Conservation (phyloP, 768 basidiomycete genomes). For the Strobilomyces echinocephalus region DNA sequence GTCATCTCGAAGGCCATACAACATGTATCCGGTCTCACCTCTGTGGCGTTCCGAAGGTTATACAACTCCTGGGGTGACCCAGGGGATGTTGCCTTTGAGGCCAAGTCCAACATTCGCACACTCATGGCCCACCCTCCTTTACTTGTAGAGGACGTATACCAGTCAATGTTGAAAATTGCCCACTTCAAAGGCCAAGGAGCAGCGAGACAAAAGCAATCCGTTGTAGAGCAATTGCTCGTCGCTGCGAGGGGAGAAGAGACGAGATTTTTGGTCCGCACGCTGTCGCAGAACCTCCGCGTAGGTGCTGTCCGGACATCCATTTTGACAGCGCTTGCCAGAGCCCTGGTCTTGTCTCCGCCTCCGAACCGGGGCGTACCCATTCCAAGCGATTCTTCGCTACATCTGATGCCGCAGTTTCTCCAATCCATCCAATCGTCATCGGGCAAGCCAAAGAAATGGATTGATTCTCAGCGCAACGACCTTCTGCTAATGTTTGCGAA, state of each 20-base stretch:
- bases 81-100: constrained; percentile 84
- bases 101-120: constrained; percentile 71
- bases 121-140: constrained; percentile 69
- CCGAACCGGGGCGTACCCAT: constrained; percentile 18
- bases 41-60: constrained; percentile 53
- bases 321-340: constrained; percentile 73
- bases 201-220: constrained; percentile 66
- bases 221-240: constrained; percentile 79
- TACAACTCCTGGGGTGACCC: constrained; percentile 77
- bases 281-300: constrained; percentile 75
- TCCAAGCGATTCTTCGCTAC: constrained; percentile 24
- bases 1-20: constrained; percentile 68
- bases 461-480: constrained; percentile 32
- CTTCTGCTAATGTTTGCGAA: constrained; percentile 40
- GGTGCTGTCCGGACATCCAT: constrained; percentile 85
- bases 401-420: constrained; percentile 21
- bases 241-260: constrained; percentile 83
- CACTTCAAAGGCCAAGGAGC: constrained; percentile 70
- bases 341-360: constrained; percentile 60
- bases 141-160: constrained; percentile 60
- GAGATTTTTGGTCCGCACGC: constrained; percentile 73
- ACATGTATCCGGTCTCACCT: constrained; percentile 62
- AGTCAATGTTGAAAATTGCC: constrained; percentile 62
- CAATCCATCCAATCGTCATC: constrained; percentile 15
- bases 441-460: constrained; percentile 31